These are phyloP conservation scores for Heterobasidion occidentale DNA, from an alignment of 1,284 basidiomycete genomes.

Conservation along the genomic window DNA sequence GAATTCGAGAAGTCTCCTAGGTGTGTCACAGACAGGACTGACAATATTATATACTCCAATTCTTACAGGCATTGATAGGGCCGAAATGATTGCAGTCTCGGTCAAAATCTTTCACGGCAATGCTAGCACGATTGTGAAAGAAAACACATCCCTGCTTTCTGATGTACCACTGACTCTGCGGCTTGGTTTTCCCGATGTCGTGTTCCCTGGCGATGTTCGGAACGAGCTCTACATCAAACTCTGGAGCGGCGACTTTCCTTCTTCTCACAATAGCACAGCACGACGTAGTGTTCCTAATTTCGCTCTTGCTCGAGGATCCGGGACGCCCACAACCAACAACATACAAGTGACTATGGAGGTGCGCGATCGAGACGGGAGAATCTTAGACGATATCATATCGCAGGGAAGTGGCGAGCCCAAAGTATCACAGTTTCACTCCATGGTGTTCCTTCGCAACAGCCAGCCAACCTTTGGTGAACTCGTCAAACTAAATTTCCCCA, in stretches of 20 bases:
- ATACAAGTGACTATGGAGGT: slow-evolving; percentile 91
- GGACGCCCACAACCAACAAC: slow-evolving; percentile 53
- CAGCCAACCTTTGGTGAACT: slow-evolving; percentile 91
- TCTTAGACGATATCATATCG: slow-evolving; percentile 70
- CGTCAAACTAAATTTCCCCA: slow-evolving; percentile 79
- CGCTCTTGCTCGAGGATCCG: slow-evolving; percentile 47
- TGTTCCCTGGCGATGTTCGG: slow-evolving; percentile 86
- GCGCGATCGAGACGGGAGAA: slow-evolving; percentile 67
- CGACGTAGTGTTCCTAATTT: slow-evolving; percentile 60
- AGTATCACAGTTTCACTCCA: slow-evolving; percentile 79
- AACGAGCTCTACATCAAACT: slow-evolving; percentile 95
- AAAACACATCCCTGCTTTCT: slow-evolving; percentile 84
- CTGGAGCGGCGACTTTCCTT: slow-evolving; percentile 81
- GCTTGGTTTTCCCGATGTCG: slow-evolving; percentile 95
- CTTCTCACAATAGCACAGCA: slow-evolving; percentile 38
- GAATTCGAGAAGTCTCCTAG: slow-evolving; percentile 83
- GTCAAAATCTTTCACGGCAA: slow-evolving; percentile 87
- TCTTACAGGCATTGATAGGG: slow-evolving; percentile 34
- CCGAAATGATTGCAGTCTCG: slow-evolving; percentile 84
- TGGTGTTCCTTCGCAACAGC: slow-evolving; percentile 82
- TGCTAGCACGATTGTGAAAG: slow-evolving; percentile 64
- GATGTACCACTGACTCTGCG: slow-evolving; percentile 79
- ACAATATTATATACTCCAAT: neutral
- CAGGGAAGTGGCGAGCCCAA: slow-evolving; percentile 82
- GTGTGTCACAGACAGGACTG: slow-evolving; percentile 30